phyloP scores from a whole-genome alignment of 2,329 filamentous ascomycete genomes.

The Venturia aucupariae region DNA sequence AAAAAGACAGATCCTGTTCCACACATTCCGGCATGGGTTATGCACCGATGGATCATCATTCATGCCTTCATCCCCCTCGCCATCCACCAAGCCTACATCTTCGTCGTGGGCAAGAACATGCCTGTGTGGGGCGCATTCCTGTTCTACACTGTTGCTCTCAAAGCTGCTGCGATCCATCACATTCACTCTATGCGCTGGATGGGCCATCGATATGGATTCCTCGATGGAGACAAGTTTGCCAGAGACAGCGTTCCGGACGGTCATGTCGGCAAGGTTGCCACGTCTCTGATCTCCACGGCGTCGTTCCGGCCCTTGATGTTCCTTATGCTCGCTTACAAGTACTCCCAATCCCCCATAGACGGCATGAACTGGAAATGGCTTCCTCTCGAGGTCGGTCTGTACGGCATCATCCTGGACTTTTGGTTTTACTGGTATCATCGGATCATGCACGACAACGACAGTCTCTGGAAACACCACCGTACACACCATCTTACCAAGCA shows the following conservation, averaged over 20 bases:
- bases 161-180: constrained; percentile 31
- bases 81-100: constrained; percentile 30
- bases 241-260: constrained; percentile 35
- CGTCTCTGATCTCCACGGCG: constrained; percentile 27
- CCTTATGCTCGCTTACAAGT: constrained; percentile 26
- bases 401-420: constrained; percentile 36
- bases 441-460: constrained; percentile 28
- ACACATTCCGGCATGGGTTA: constrained; percentile 27
- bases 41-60: constrained; percentile 32
- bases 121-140: constrained; percentile 24
- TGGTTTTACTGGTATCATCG: constrained; percentile 35
- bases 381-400: constrained; percentile 31
- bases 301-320: constrained; percentile 27
- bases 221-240: constrained; percentile 37
- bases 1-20: constrained; percentile 35
- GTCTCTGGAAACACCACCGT: constrained; percentile 36
- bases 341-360: constrained; percentile 19
- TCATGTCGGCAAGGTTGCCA: constrained; percentile 22
- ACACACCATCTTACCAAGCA: constrained; percentile 40
- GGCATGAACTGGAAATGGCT: constrained; percentile 29
- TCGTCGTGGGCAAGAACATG: constrained; percentile 25
- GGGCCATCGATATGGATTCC: constrained; percentile 32
- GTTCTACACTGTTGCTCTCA: constrained; percentile 33
- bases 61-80: constrained; percentile 31
- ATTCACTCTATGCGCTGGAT: constrained; percentile 30